These are phyloP conservation scores for Basidiobolus meristosporus DNA, from an alignment of 371 early-diverging fungal species.

Conservation along the genomic window DNA sequence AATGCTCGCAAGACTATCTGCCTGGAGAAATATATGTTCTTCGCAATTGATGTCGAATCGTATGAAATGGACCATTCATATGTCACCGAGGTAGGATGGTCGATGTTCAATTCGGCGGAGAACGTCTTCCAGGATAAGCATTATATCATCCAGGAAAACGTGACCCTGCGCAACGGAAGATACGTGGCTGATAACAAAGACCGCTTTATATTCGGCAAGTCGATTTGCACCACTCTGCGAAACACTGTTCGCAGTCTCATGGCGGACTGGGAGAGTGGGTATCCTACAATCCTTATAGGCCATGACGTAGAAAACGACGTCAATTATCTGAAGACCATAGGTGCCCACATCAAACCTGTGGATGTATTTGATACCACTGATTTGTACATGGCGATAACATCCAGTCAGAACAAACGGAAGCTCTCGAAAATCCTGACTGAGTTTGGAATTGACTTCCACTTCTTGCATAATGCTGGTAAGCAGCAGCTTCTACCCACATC, in stretches of 20 bases:
- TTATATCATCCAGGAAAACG: constrained; percentile 24
- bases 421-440: constrained; percentile 21
- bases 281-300: constrained; percentile 29
- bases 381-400: constrained; percentile 22
- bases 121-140: constrained; percentile 27
- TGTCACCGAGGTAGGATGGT: constrained; percentile 47
- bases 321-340: constrained; percentile 17
- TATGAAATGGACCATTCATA: constrained; percentile 31
- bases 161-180: constrained; percentile 26
- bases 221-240: constrained; percentile 25
- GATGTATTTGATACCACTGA: constrained; percentile 24
- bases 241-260: constrained; percentile 22
- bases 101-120: constrained; percentile 21
- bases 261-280: constrained; percentile 19
- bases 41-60: constrained; percentile 42
- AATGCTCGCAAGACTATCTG: too few relatives aligned
- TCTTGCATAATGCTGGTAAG: constrained; percentile 49
- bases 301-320: constrained; percentile 38
- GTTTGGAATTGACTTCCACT: constrained; percentile 22
- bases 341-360: constrained; percentile 6
- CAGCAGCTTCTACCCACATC: too few relatives aligned
- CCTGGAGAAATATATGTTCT: constrained; percentile 14
- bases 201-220: constrained; percentile 31
- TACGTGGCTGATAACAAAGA: constrained; percentile 31
- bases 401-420: constrained; percentile 18